Base-by-base conservation (phyloP, 164 flowering plant genomes). In the Magnolia changhungtana region DNA sequence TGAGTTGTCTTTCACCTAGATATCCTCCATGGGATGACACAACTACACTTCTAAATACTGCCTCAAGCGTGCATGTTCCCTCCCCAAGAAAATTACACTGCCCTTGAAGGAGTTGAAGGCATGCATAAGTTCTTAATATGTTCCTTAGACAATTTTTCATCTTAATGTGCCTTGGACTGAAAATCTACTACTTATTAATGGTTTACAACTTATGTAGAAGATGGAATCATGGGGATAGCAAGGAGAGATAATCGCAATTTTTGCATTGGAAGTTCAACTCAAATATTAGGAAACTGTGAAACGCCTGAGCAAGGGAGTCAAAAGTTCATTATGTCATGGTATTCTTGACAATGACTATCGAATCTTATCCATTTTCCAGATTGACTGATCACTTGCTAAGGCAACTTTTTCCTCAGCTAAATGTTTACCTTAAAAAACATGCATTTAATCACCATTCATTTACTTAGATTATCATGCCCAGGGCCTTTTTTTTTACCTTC, bases 21-120 rank as follows among this genome's bases (percentile, higher is more conserved):
- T 86, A 80, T 84, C 75, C 84, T 67, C 76, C 80, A 29, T 90
- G 91, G 93, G 90, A 90, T 75, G 97, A 91, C n/a, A 63, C 86
- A 72, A 84, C 91, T 29, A 9, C 82, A 78, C 84, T 89, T 78
- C 52, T 85, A 74, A 88, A 82, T 77, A 45, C 88, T 67, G 70
- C 86, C 67, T 76, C 87, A 70, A 80, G 81, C 79, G 85, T 29
- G 21, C 19, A 37, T 52, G 66, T 55, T 52, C 84, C 82, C 69
- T 79, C 87, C n/a, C 31, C 91, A 84, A 75, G 91, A 91, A 64
- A 91, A 90, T 51, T 87, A 76, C 76, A 70, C 82, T 29, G 78
- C 73, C 80, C 80, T 85, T 79, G 82, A 71, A 23, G 83, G 78
- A 79, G 71, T 79, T 74, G 89, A 86, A 90, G 95, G 98, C 81